Percentiles rank a stretch among this genome's conserved stretches.
phyloP scores from a whole-genome alignment of 2,329 filamentous ascomycete genomes.

The Ophiostoma quercus region DNA sequence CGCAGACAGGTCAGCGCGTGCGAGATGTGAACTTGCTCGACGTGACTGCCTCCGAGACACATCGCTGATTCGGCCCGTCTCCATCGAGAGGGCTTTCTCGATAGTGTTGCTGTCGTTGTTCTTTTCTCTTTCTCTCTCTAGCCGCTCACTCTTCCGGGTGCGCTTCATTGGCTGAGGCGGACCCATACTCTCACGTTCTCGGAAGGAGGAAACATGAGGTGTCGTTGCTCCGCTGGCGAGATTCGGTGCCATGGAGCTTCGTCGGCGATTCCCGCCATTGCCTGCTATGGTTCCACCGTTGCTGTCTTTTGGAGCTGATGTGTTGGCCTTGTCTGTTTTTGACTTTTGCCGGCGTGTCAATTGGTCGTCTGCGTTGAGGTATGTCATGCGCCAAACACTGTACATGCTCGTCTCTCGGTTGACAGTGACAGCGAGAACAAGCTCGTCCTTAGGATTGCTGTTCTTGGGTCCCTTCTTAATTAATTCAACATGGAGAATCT shows the following conservation, averaged over 20 bases:
- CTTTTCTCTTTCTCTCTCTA: slow-evolving; percentile 34
- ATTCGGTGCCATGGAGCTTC: slow-evolving; percentile 62
- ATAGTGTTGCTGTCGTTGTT: slow-evolving; percentile 35
- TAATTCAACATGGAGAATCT: slow-evolving; percentile 76
- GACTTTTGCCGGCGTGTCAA: slow-evolving; percentile 45
- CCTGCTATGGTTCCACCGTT: neutral
- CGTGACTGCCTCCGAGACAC: slow-evolving; percentile 59
- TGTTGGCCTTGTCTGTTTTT: slow-evolving; percentile 43
- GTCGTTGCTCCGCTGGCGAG: slow-evolving; percentile 71
- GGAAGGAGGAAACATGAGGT: slow-evolving; percentile 62
- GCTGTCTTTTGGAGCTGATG: slow-evolving; percentile 28
- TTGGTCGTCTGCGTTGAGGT: slow-evolving; percentile 62
- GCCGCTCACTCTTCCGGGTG: slow-evolving; percentile 47
- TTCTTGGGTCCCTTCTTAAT: slow-evolving; percentile 39
- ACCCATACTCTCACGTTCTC: slow-evolving; percentile 80
- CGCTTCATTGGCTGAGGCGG: slow-evolving; percentile 51
- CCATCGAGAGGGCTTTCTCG: slow-evolving; percentile 65
- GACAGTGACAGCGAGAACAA: slow-evolving; percentile 74
- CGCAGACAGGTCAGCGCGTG: slow-evolving; percentile 77
- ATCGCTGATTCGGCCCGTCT: slow-evolving; percentile 57
- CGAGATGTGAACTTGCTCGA: slow-evolving; percentile 85
- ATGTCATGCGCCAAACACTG: slow-evolving; percentile 78
- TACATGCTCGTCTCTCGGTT: slow-evolving; percentile 73
- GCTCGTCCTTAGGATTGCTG: slow-evolving; percentile 45
- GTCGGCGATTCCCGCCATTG: slow-evolving; percentile 39